phyloP scores from a whole-genome alignment of 2,329 filamentous ascomycete species.

The Xylaria sp. region DNA sequence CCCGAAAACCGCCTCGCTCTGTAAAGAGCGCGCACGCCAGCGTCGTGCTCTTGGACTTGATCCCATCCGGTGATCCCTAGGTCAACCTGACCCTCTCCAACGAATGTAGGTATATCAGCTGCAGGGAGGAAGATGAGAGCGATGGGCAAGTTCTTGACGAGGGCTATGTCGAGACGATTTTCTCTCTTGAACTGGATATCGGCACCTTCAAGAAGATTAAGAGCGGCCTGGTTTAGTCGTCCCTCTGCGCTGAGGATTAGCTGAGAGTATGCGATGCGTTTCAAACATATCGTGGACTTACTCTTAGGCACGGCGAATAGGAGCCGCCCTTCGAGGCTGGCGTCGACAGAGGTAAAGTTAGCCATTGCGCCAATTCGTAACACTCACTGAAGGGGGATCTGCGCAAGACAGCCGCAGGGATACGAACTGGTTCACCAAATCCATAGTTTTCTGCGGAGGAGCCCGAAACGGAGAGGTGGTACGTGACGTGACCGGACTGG shows the following conservation, averaged over 20 bases:
- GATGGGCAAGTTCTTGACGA: conserved; percentile 95
- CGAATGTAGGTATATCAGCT: conserved; percentile 96
- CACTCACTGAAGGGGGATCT: background rate
- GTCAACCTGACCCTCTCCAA: conserved; percentile 91
- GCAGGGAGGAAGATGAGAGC: conserved; percentile 96
- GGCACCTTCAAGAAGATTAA: conserved; percentile 89
- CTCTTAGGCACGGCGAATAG: conserved; percentile 99
- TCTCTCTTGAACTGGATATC: conserved; percentile 97
- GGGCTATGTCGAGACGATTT: conserved; percentile 92
- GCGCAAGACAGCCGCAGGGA: background rate
- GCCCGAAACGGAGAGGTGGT: background rate
- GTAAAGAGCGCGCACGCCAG: conserved; percentile 57
- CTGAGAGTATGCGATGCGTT: conserved; percentile 29
- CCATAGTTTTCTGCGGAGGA: conserved; percentile 46
- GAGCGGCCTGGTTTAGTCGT: conserved; percentile 82
- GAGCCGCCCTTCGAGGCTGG: conserved; percentile 86
- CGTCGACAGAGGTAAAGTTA: conserved; percentile 41
- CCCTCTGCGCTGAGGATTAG: conserved; percentile 68
- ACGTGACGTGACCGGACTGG: background rate
- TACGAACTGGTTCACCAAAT: conserved; percentile 60
- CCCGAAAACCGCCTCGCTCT: conserved; percentile 56
- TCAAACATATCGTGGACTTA: conserved; percentile 53
- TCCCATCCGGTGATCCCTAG: conserved; percentile 94
- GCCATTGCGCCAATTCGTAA: conserved; percentile 35
- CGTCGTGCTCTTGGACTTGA: conserved; percentile 89